These are phyloP conservation scores for Aphanoascus verrucosus DNA, from an alignment of 2,329 filamentous ascomycete genomes.

Conservation along the genomic window DNA sequence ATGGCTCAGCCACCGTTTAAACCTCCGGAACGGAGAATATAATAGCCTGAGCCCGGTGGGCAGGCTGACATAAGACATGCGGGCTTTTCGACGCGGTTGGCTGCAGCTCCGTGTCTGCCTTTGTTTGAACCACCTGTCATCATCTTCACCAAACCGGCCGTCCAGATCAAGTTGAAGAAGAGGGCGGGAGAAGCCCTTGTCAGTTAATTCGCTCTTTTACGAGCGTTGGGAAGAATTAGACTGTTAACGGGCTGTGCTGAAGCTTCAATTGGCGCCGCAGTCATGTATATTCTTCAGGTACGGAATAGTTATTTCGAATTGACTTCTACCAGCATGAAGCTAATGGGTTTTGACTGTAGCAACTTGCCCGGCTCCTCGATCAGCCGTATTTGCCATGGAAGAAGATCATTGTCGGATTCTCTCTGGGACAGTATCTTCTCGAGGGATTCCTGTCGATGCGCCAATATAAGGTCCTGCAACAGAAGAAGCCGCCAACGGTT, in stretches of 20 bases:
- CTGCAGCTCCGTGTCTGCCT: not conserved
- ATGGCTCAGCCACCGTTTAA: no score
- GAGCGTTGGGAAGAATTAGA: not conserved
- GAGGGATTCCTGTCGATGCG: constrained; percentile 82
- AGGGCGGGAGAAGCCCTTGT: not conserved
- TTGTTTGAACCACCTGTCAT: constrained; percentile 10
- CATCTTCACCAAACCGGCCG: not conserved
- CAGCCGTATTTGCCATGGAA: constrained; percentile 95
- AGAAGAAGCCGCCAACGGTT: constrained; percentile 70
- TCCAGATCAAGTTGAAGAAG: not conserved
- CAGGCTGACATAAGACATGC: not conserved
- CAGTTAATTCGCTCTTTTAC: not conserved
- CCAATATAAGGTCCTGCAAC: constrained; percentile 78
- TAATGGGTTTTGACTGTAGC: constrained; percentile 27
- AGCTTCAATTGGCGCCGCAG: constrained; percentile 7
- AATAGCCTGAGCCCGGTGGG: no score
- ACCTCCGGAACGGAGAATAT: not conserved
- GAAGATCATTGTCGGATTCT: constrained; percentile 88
- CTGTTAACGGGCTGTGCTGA: not conserved
- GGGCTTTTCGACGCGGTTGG: not conserved
- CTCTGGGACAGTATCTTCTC: constrained; percentile 77
- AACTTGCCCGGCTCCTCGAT: constrained; percentile 77
- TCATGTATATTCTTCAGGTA: constrained; percentile 32
- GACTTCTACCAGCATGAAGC: constrained; percentile 9
- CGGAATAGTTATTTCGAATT: constrained; percentile 10